Conservation (phyloP, 352 stramenopile species). For the Globisporangium sylvaticum region DNA sequence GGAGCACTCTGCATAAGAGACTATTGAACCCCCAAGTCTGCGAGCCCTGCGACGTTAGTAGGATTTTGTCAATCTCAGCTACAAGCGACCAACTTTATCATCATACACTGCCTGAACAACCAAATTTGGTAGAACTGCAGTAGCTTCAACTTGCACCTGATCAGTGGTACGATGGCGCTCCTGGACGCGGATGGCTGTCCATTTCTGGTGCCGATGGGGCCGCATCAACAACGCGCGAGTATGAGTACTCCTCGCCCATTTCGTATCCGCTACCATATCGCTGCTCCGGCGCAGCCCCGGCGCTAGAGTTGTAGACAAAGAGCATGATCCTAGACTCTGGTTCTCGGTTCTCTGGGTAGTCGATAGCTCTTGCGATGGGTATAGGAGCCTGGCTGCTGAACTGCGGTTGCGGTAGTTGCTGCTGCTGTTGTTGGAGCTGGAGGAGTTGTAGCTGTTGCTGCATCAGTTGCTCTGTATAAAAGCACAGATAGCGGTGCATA, state of each 20-base stretch:
- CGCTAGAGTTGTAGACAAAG: neutral
- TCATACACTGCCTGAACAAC: neutral
- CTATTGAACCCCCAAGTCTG: no score
- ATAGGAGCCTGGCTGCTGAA: neutral
- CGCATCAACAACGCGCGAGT: neutral
- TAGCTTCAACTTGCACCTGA: no score
- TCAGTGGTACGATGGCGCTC: neutral
- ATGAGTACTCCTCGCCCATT: no score
- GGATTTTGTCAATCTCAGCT: no score
- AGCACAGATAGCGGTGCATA: neutral
- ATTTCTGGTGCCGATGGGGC: neutral
- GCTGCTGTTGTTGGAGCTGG: neutral
- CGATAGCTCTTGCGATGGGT: no score
- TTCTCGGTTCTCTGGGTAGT: neutral
- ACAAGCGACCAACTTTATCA: no score
- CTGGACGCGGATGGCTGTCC: neutral
- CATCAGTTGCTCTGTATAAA: neutral
- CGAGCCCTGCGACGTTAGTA: no score
- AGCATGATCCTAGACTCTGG: neutral
- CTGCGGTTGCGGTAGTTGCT: neutral
- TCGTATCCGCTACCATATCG: neutral
- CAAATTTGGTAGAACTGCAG: neutral
- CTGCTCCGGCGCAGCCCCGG: neutral
- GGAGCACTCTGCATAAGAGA: neutral
- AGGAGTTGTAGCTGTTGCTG: neutral